A percentile compares a stretch with the other conserved stretches of the same genome.
Evolutionary conservation across 345 rosid genomes (phyloP).

Genomic region (Psidium friedrichsthalianum): DNA sequence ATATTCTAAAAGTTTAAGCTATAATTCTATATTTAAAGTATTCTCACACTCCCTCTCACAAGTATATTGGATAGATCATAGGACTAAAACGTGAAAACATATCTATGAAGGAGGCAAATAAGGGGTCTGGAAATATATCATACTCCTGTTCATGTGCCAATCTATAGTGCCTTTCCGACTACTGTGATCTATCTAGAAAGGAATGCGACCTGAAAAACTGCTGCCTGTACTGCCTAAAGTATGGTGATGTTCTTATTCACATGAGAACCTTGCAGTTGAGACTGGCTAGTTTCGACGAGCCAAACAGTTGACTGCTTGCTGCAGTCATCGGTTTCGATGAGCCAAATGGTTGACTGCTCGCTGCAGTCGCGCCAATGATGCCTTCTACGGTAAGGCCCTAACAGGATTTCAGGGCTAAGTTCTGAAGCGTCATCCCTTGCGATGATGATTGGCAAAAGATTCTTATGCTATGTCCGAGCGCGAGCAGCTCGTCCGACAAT

Average conservation of each 20-base stretch:
- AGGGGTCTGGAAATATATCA: not conserved
- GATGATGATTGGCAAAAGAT: not conserved
- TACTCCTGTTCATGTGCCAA: not conserved
- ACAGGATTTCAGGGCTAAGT: not conserved
- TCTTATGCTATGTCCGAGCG: not conserved
- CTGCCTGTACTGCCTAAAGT: not conserved
- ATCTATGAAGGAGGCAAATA: no score
- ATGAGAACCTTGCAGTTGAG: not conserved
- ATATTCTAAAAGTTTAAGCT: not conserved
- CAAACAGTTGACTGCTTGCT: not conserved
- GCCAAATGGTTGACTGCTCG: no score
- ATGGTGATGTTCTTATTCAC: not conserved
- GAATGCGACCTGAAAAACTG: not conserved
- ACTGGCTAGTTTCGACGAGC: not conserved
- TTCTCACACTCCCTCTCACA: not conserved
- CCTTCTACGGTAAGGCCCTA: not conserved
- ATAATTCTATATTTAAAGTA: not conserved
- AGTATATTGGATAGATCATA: not conserved
- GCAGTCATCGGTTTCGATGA: no score
- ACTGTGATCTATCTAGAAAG: not conserved
- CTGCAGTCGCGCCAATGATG: not conserved
- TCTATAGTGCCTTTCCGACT: not conserved
- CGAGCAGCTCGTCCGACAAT: no score
- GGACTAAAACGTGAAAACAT: not conserved
- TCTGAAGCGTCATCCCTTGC: not conserved